Percentiles rank a stretch among this genome's conserved stretches.
Conservation (phyloP, 495 filamentous ascomycete genomes). For the Collariella sp. region DNA sequence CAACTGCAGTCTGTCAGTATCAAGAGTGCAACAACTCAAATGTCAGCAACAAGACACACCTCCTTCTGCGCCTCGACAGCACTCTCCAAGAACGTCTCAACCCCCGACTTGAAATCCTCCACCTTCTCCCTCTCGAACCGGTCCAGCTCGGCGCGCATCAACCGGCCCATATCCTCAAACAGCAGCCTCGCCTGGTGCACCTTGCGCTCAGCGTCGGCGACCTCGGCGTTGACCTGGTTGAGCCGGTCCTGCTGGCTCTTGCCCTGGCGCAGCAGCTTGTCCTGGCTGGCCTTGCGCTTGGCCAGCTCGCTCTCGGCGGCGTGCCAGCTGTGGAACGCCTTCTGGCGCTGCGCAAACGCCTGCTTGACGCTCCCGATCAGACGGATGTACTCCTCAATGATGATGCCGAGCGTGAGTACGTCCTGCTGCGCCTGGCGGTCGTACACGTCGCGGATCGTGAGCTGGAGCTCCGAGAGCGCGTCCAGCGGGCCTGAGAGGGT, state of each 20-base stretch:
- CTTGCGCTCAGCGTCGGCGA: constrained; percentile 83
- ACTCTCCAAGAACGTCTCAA: constrained; percentile 94
- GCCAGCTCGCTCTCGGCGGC: constrained; percentile 76
- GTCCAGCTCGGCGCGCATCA: constrained; percentile 86
- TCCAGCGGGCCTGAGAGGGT: constrained; percentile 84
- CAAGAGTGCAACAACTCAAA: too few relatives aligned
- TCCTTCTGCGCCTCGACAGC: constrained; percentile 98
- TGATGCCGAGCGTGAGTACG: constrained; percentile 90
- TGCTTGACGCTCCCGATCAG: constrained; percentile 89
- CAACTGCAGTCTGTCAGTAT: constrained; percentile 49
- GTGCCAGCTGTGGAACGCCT: constrained; percentile 90
- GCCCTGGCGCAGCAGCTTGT: constrained; percentile 87
- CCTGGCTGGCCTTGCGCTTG: constrained; percentile 77
- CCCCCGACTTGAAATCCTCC: constrained; percentile 96
- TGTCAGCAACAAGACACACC: constrained; percentile 47
- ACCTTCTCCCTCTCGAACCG: constrained; percentile 96
- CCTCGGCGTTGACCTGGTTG: constrained; percentile 84
- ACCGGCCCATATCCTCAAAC: constrained; percentile 94
- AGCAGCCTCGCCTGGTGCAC: constrained; percentile 83
- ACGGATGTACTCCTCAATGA: constrained; percentile 96
- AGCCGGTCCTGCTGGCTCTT: constrained; percentile 91
- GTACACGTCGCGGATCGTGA: constrained; percentile 89
- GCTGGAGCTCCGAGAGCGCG: constrained; percentile 81
- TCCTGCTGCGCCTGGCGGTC: constrained; percentile 96
- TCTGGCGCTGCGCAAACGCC: constrained; percentile 85